Conservation (phyloP, 352 stramenopile species). For the Phytophthora hibernalis region DNA sequence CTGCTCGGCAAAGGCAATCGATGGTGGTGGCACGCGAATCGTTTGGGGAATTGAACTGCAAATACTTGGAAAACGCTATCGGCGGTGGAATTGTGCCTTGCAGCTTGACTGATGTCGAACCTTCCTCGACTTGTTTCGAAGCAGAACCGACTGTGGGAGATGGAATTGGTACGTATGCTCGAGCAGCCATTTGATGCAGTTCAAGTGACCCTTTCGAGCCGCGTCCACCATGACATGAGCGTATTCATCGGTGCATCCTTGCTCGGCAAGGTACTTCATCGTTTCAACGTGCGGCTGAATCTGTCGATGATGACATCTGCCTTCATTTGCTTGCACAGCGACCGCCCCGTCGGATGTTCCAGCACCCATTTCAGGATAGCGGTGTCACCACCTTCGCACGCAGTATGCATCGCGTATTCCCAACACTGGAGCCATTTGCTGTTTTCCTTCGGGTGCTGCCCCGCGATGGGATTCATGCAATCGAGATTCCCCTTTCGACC, state of each 20-base stretch:
- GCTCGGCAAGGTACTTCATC: constrained; percentile 7
- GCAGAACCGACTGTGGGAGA: constrained; percentile 1
- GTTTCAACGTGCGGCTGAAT: not conserved
- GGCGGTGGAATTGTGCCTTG: constrained; percentile 3
- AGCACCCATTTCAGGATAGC: constrained; percentile 13
- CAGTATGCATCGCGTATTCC: not conserved
- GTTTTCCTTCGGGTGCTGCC: not conserved
- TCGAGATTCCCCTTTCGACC: not conserved
- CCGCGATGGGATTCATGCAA: not conserved
- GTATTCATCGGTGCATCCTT: constrained; percentile 9
- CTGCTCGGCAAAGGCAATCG: not conserved
- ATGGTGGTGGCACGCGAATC: constrained; percentile 4
- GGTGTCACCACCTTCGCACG: not conserved
- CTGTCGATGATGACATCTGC: constrained; percentile 1
- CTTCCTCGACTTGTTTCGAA: not conserved
- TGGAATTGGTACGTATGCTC: constrained; percentile 7
- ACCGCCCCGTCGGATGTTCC: constrained; percentile 8
- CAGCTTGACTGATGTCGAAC: not conserved
- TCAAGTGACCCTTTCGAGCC: constrained; percentile 1
- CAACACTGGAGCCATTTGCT: not conserved
- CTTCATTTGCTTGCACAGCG: constrained; percentile 6
- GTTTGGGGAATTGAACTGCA: not conserved
- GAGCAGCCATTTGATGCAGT: constrained; percentile 2
- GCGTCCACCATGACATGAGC: constrained; percentile 2
- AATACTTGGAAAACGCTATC: constrained; percentile 4